A percentile compares a stretch with the other conserved stretches of the same genome.
Evolutionary conservation across 2,329 filamentous ascomycete species (phyloP).

Genomic region (Colletotrichum sp.): DNA sequence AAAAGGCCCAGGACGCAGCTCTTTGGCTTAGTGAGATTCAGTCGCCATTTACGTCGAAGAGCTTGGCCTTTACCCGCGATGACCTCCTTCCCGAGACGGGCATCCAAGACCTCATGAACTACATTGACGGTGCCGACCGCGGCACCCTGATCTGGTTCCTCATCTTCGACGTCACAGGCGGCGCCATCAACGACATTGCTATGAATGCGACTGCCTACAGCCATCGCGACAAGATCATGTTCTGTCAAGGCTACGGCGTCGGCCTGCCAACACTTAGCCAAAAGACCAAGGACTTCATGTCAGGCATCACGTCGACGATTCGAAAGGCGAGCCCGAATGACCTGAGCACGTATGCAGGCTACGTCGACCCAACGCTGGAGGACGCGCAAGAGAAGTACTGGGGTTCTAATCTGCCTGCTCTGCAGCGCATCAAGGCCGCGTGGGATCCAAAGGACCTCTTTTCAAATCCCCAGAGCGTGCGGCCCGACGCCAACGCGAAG

Average conservation of each 20-base stretch:
- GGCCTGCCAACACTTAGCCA: conserved; percentile 48
- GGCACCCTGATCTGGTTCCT: conserved; percentile 63
- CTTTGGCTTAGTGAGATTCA: conserved; percentile 52
- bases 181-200: conserved; percentile 61
- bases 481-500: conserved; percentile 24
- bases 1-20: conserved; percentile 53
- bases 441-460: conserved; percentile 61
- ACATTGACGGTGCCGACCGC: conserved; percentile 51
- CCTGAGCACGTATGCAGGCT: conserved; percentile 64
- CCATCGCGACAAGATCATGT: conserved; percentile 68
- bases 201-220: conserved; percentile 63
- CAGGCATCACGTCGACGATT: conserved; percentile 52
- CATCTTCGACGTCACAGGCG: conserved; percentile 66
- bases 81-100: conserved; percentile 49
- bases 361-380: conserved; percentile 58
- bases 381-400: conserved; percentile 57
- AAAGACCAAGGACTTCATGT: conserved; percentile 54
- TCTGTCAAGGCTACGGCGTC: conserved; percentile 66
- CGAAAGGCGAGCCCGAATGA: conserved; percentile 37
- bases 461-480: conserved; percentile 63
- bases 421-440: conserved; percentile 53
- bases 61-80: conserved; percentile 54
- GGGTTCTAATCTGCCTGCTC: conserved; percentile 51
- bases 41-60: conserved; percentile 61
- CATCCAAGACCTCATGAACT: conserved; percentile 56